Percentiles rank a stretch among this genome's conserved stretches.
Conservation (phyloP, 305 asterid genomes). For the Galium porrigens region DNA sequence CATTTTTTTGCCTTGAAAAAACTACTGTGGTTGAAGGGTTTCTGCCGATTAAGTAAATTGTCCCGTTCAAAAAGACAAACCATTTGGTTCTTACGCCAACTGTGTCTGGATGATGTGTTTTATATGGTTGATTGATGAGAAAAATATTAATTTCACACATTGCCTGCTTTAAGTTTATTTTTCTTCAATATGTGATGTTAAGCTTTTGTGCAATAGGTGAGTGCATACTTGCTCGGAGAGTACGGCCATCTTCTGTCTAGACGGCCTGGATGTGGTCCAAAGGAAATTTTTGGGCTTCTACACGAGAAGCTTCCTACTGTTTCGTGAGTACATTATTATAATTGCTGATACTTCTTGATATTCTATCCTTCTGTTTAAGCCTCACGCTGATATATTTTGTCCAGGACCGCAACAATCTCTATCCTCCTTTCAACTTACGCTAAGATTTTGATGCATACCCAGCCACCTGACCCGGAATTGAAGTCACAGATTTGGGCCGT, state of each 20-base stretch:
- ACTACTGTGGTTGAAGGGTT: neutral
- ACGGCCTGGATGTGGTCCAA: slow-evolving; percentile 42
- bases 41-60: neutral
- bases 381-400: slow-evolving; percentile 7
- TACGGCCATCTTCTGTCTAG: slow-evolving; percentile 84
- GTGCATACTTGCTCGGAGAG: slow-evolving; percentile 97
- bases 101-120: neutral
- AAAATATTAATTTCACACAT: neutral
- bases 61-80: neutral
- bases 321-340: slow-evolving; percentile 46
- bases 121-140: neutral
- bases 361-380: neutral
- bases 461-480: slow-evolving; percentile 64
- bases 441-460: slow-evolving; percentile 40
- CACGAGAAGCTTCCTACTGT: slow-evolving; percentile 97
- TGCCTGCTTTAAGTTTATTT: neutral
- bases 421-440: slow-evolving; percentile 90
- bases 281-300: slow-evolving; percentile 68
- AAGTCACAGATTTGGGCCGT: slow-evolving; percentile 41
- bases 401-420: slow-evolving; percentile 85
- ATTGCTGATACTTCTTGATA: slow-evolving; percentile 4
- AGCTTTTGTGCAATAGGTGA: slow-evolving; percentile 39
- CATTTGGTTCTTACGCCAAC: neutral
- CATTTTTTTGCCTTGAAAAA: neutral
- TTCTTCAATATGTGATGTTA: slow-evolving; percentile 1